Conservation (phyloP, 176 grass and related monocot genomes). For the Poa annua region DNA sequence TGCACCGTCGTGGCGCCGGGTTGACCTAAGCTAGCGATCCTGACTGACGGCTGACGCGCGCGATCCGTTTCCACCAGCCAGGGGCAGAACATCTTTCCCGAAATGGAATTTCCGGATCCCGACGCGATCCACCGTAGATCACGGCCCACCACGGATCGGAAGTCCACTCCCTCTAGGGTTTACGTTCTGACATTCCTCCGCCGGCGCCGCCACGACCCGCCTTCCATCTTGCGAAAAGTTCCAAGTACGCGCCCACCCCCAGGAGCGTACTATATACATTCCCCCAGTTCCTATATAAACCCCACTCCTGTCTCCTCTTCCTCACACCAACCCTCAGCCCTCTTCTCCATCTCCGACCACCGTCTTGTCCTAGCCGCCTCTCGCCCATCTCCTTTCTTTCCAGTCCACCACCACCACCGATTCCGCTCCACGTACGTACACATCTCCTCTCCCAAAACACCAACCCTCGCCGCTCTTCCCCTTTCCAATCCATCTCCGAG, state of each 20-base stretch:
- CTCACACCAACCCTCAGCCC: not conserved
- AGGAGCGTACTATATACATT: not conserved
- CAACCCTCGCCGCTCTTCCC: too few species aligned
- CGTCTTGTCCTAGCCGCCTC: not conserved
- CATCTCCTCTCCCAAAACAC: too few species aligned
- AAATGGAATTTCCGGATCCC: not conserved
- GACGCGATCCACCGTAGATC: too few species aligned
- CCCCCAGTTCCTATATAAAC: not conserved
- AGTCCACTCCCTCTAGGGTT: not conserved
- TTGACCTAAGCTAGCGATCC: not conserved
- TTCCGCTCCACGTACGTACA: not conserved
- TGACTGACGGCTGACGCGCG: too few species aligned
- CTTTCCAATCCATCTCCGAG: too few species aligned
- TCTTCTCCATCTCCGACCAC: not conserved
- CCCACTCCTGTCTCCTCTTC: not conserved
- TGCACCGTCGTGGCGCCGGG: too few species aligned
- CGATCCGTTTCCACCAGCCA: too few species aligned
- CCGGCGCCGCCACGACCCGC: not conserved
- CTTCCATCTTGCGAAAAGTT: not conserved
- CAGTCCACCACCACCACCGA: not conserved
- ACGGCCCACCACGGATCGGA: not conserved
- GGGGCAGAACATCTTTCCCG: not conserved
- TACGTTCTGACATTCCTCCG: not conserved
- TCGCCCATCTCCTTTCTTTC: not conserved
- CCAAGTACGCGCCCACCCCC: not conserved